Conservation (phyloP, 2,329 filamentous ascomycete species). For the Beauveria pseudobassiana region DNA sequence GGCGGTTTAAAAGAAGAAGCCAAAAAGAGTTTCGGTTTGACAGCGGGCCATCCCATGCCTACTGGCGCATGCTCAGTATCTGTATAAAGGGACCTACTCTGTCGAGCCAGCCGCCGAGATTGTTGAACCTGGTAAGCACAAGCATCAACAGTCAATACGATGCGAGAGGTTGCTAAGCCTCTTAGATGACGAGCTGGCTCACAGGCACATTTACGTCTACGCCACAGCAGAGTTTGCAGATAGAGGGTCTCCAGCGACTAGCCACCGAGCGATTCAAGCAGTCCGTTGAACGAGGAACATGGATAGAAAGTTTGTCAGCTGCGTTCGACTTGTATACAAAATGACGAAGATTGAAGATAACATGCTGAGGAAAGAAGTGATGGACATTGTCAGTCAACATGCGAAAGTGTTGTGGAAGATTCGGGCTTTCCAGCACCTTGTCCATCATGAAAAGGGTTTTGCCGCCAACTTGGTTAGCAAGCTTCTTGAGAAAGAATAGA, state of each 20-base stretch:
- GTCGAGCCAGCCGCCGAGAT: neutral
- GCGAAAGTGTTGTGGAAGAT: neutral
- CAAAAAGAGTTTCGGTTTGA: neutral
- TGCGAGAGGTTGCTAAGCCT: neutral
- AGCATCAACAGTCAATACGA: too few species aligned
- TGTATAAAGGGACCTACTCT: neutral
- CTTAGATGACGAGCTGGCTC: neutral
- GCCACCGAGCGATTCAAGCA: neutral
- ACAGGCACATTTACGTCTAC: neutral
- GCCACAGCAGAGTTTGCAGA: neutral
- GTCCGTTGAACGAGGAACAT: neutral
- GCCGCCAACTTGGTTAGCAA: neutral
- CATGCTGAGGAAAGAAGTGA: neutral
- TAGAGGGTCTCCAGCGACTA: neutral
- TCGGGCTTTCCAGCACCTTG: neutral
- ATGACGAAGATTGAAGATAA: neutral
- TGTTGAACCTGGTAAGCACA: neutral
- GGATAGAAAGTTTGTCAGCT: neutral
- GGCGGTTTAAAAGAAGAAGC: neutral
- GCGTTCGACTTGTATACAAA: neutral
- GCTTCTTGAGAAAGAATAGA: neutral
- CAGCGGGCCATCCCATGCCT: neutral
- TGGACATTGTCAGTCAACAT: neutral
- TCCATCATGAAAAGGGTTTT: neutral
- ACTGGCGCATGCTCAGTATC: constrained; percentile 6